A percentile compares a stretch with the other conserved stretches of the same genome.
Evolutionary conservation across 1,139 yeast species (phyloP).

Genomic region (Geotrichum cucujoidarum): DNA sequence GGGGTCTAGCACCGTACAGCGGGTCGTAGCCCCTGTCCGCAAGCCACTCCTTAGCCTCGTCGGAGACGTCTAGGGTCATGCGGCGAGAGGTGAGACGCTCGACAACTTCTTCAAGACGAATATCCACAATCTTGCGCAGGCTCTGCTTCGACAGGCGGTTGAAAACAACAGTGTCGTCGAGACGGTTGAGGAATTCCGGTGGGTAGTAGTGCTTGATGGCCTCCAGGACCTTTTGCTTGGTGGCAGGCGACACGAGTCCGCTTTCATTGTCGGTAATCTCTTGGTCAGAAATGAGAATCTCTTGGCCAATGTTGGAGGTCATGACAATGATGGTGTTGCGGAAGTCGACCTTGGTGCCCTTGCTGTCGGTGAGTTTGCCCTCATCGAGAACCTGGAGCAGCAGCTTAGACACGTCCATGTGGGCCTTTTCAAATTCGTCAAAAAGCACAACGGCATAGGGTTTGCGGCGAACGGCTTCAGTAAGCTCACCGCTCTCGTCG

Average conservation of each 20-base stretch:
- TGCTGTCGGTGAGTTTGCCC: slow-evolving; percentile 89
- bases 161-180: slow-evolving; percentile 86
- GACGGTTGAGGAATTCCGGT: slow-evolving; percentile 90
- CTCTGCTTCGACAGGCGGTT: slow-evolving; percentile 77
- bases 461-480: slow-evolving; percentile 91
- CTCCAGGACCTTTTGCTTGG: slow-evolving; percentile 57
- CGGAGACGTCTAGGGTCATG: slow-evolving; percentile 55
- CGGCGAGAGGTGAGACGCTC: slow-evolving; percentile 76
- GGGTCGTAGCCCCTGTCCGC: slow-evolving; percentile 87
- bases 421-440: slow-evolving; percentile 97
- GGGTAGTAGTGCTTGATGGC: slow-evolving; percentile 70
- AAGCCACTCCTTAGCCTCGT: slow-evolving; percentile 64
- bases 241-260: slow-evolving; percentile 45
- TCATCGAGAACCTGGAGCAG: slow-evolving; percentile 90
- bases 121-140: slow-evolving; percentile 72
- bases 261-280: slow-evolving; percentile 44
- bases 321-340: slow-evolving; percentile 91
- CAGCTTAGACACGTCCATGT: slow-evolving; percentile 84
- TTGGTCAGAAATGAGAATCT: slow-evolving; percentile 65
- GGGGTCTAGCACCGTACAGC: slow-evolving; percentile 90
- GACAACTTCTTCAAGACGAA: slow-evolving; percentile 73
- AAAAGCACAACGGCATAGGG: slow-evolving; percentile 90
- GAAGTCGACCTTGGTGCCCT: slow-evolving; percentile 91
- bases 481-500: slow-evolving; percentile 87
- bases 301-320: slow-evolving; percentile 97